phyloP scores from a whole-genome alignment of 2,329 filamentous ascomycete genomes.

The Leptographium wingfieldii region DNA sequence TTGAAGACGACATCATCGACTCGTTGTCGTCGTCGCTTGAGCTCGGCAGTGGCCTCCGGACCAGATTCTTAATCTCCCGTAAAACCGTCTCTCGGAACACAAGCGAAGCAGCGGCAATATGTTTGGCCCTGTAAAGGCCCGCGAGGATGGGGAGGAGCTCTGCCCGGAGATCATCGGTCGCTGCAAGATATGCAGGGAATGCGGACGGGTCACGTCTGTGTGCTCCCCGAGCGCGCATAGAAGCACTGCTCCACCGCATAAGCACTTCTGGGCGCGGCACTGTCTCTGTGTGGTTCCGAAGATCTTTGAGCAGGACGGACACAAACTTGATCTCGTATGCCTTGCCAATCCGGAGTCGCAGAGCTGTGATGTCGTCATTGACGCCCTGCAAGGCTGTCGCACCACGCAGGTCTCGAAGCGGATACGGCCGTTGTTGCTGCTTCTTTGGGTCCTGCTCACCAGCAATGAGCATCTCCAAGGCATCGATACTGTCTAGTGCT shows the following conservation, averaged over 20 bases:
- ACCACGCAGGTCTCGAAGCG: constrained; percentile 56
- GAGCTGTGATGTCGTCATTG: constrained; percentile 58
- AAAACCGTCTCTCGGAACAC: constrained; percentile 74
- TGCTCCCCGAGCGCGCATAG: constrained; percentile 55
- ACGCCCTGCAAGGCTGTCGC: constrained; percentile 72
- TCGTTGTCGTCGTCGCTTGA: constrained; percentile 90
- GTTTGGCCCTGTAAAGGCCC: constrained; percentile 69
- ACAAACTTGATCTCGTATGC: constrained; percentile 76
- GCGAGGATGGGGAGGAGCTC: constrained; percentile 58
- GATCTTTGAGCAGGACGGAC: constrained; percentile 62
- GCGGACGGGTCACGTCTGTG: constrained; percentile 54
- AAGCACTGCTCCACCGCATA: constrained; percentile 71
- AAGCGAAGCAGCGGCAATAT: constrained; percentile 69
- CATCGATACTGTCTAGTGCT: constrained; percentile 65
- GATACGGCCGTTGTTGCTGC: constrained; percentile 8
- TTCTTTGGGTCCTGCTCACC: constrained; percentile 44
- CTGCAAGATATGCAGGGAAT: constrained; percentile 67
- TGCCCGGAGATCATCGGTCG: constrained; percentile 56
- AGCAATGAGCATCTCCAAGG: constrained; percentile 66
- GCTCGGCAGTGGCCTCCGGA: constrained; percentile 75
- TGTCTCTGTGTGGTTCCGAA: constrained; percentile 65
- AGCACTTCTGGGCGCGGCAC: constrained; percentile 63
- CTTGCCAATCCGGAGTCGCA: constrained; percentile 73
- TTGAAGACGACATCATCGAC: constrained; percentile 77
- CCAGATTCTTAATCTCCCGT: constrained; percentile 74